phyloP scores from a whole-genome alignment of 2,329 filamentous ascomycete species.

The Ophiognomonia clavigignenti-juglandacearum region DNA sequence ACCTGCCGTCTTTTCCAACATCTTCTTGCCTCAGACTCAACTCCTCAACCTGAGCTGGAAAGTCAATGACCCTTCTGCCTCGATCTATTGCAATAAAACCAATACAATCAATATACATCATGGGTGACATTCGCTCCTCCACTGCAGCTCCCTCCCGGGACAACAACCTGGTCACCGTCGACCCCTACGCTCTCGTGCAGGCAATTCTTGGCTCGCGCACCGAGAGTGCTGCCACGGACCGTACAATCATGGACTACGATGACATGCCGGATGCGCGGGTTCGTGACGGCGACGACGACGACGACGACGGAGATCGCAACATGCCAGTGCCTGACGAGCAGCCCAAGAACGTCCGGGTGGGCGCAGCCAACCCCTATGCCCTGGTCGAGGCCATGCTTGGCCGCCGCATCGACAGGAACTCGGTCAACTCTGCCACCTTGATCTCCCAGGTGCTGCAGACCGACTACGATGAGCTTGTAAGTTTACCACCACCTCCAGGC shows the following conservation, averaged over 20 bases:
- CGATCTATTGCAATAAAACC: no score
- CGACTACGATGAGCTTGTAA: slow-evolving; percentile 42
- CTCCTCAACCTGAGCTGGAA: not conserved
- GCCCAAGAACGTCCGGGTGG: slow-evolving; percentile 33
- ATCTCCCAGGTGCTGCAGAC: slow-evolving; percentile 39
- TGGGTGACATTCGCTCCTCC: slow-evolving; percentile 15
- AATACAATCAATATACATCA: slow-evolving; percentile 5
- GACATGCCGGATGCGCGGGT: slow-evolving; percentile 21
- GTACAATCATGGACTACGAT: slow-evolving; percentile 29
- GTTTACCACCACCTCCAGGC: no score
- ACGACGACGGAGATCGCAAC: slow-evolving; percentile 22
- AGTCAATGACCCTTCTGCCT: not conserved
- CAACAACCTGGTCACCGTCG: slow-evolving; percentile 23
- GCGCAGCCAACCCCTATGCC: slow-evolving; percentile 39
- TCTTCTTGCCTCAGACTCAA: not conserved
- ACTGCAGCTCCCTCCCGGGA: slow-evolving; percentile 6
- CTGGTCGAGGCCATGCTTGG: slow-evolving; percentile 38
- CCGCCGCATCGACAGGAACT: slow-evolving; percentile 31
- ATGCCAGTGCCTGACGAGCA: slow-evolving; percentile 27
- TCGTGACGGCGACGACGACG: no score
- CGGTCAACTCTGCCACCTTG: slow-evolving; percentile 26
- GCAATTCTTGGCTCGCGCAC: slow-evolving; percentile 32
- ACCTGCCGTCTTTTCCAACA: no score
- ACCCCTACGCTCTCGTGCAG: slow-evolving; percentile 33
- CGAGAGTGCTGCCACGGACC: slow-evolving; percentile 20